These are phyloP conservation scores for Saccharomyces mikatae DNA, from an alignment of 805 yeast genomes.

Conservation along the genomic window DNA sequence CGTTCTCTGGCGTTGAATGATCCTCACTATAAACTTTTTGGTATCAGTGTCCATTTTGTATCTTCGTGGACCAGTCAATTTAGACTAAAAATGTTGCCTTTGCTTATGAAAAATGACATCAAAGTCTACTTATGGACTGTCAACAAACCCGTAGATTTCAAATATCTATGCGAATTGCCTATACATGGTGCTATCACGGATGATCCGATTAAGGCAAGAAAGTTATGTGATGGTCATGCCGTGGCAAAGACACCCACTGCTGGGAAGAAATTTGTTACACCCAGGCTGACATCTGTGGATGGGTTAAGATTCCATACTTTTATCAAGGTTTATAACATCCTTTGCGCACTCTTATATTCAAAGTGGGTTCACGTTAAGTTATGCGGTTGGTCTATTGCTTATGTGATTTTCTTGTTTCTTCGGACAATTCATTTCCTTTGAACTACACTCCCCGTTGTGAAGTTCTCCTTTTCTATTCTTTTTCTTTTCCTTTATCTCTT, in stretches of 20 bases:
- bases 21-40: slow-evolving; percentile 44
- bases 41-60: slow-evolving; percentile 42
- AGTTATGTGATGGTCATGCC: slow-evolving; percentile 6
- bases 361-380: slow-evolving; percentile 22
- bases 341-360: slow-evolving; percentile 15
- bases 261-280: slow-evolving; percentile 8
- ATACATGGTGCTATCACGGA: slow-evolving; percentile 29
- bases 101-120: slow-evolving; percentile 28
- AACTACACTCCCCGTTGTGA: background rate
- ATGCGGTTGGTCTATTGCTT: slow-evolving; percentile 19
- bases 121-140: slow-evolving; percentile 47
- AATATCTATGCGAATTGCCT: slow-evolving; percentile 23
- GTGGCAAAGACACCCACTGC: background rate
- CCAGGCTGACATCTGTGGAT: slow-evolving; percentile 13
- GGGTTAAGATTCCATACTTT: slow-evolving; percentile 22
- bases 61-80: slow-evolving; percentile 40
- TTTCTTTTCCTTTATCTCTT: background rate
- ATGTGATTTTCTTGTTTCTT: slow-evolving; percentile 13
- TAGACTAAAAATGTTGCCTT: slow-evolving; percentile 21
- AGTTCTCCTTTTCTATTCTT: background rate
- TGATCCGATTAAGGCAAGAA: slow-evolving; percentile 20
- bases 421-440: slow-evolving; percentile 14
- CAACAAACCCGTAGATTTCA: slow-evolving; percentile 31
- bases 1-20: slow-evolving; percentile 34
- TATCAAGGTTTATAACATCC: slow-evolving; percentile 12